These are phyloP conservation scores for Sporobolomyces phaffii DNA, from an alignment of 768 basidiomycete genomes.

Conservation along the genomic window DNA sequence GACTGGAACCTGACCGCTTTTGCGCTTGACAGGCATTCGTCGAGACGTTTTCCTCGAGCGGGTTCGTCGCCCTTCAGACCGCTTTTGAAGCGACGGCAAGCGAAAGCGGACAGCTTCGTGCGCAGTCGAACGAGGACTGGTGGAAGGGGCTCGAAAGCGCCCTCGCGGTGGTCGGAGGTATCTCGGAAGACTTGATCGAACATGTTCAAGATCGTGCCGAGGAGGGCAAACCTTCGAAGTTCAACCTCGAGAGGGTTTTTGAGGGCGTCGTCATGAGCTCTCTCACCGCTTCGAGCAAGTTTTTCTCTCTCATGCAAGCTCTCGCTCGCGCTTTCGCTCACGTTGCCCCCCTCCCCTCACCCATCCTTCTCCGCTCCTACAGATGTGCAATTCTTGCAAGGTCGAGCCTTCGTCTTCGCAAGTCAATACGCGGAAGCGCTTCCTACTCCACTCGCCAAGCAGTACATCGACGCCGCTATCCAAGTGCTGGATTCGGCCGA, in stretches of 20 bases:
- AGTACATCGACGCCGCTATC: slow-evolving; percentile 81
- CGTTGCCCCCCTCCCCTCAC: no score
- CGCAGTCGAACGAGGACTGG: slow-evolving; percentile 36
- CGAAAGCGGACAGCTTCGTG: slow-evolving; percentile 11
- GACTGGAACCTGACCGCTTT: no score
- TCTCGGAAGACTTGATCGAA: slow-evolving; percentile 68
- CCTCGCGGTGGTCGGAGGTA: slow-evolving; percentile 57
- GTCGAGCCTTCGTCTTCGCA: slow-evolving; percentile 88
- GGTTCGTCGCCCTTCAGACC: slow-evolving; percentile 16
- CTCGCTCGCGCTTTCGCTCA: neutral
- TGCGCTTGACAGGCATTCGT: slow-evolving; percentile 30
- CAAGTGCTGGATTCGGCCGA: slow-evolving; percentile 70
- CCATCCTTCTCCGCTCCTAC: no score
- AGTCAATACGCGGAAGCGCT: slow-evolving; percentile 75
- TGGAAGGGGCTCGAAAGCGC: slow-evolving; percentile 88
- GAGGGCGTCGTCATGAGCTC: slow-evolving; percentile 71
- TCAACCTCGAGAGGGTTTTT: slow-evolving; percentile 73
- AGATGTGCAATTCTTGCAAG: slow-evolving; percentile 91
- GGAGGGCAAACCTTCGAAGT: slow-evolving; percentile 58
- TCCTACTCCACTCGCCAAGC: slow-evolving; percentile 64
- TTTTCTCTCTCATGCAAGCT: neutral
- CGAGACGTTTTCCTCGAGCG: slow-evolving; percentile 6
- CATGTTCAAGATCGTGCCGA: slow-evolving; percentile 69
- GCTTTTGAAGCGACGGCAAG: slow-evolving; percentile 26
- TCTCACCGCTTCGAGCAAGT: slow-evolving; percentile 63